Evolutionary conservation across 768 basidiomycete genomes (phyloP).

Genomic region (Tremella fuciformis): DNA sequence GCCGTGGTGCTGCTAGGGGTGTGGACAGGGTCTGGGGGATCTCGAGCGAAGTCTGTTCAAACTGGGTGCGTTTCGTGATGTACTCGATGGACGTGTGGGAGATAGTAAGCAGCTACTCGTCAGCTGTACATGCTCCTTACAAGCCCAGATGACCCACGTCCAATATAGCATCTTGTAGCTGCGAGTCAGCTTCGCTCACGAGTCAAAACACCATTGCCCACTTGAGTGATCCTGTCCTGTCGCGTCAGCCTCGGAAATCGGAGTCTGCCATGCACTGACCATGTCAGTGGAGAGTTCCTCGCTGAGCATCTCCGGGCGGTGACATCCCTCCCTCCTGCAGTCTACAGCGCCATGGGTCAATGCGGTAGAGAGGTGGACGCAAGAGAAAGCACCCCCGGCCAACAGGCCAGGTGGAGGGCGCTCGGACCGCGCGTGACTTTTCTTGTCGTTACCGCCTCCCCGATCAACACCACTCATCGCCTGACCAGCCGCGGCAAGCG

Average conservation of each 20-base stretch:
- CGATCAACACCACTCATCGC: too few relatives aligned
- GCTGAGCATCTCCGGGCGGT: conserved; percentile 41
- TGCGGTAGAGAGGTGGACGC: too few relatives aligned
- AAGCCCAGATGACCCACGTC: conserved; percentile 28
- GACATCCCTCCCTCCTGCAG: neutral
- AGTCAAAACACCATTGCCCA: conserved; percentile 1
- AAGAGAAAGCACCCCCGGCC: too few relatives aligned
- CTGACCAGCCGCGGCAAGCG: too few relatives aligned
- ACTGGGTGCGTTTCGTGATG: conserved; percentile 41
- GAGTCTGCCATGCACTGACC: conserved; percentile 24
- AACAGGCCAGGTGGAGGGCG: too few relatives aligned
- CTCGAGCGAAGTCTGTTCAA: conserved; percentile 33
- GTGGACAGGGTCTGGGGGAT: conserved; percentile 35
- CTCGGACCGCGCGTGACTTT: too few relatives aligned
- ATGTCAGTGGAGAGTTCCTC: conserved; percentile 50
- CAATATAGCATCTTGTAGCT: conserved; percentile 49
- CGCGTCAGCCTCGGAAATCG: neutral
- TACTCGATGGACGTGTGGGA: conserved; percentile 46
- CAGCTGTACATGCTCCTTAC: neutral
- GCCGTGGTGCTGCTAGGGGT: conserved; percentile 20
- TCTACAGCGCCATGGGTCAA: too few relatives aligned
- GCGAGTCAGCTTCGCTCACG: neutral
- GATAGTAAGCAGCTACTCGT: conserved; percentile 37
- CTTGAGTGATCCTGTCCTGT: conserved; percentile 49
- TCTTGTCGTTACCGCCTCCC: too few relatives aligned